Percentiles rank a stretch among this genome's conserved stretches.
Evolutionary conservation across 1,139 yeast genomes (phyloP).

Genomic region (Sugiyamaella sp.): DNA sequence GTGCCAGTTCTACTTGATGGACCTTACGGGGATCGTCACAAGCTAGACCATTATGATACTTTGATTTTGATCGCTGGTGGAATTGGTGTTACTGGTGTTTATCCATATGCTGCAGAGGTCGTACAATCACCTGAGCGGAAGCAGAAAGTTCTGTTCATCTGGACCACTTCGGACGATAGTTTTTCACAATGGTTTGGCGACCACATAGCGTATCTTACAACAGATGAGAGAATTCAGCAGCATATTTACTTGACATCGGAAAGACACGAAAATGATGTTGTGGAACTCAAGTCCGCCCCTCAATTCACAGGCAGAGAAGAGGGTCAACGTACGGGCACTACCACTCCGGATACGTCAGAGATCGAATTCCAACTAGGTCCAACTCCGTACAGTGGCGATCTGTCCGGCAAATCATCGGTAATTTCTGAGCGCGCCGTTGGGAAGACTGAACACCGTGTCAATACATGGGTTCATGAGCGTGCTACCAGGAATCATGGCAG

Average conservation of each 20-base stretch:
- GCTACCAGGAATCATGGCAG: conserved; percentile 1
- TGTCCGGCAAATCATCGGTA: background rate
- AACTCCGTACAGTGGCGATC: background rate
- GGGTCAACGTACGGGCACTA: background rate
- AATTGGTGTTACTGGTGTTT: conserved; percentile 63
- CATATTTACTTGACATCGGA: conserved; percentile 21
- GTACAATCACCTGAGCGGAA: conserved; percentile 28
- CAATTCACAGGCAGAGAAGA: background rate
- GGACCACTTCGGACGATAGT: conserved; percentile 27
- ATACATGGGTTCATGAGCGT: background rate
- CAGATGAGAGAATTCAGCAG: conserved; percentile 22
- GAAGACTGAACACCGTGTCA: background rate
- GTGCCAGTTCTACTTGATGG: conserved; percentile 50
- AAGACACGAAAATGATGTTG: background rate
- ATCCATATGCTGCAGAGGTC: conserved; percentile 35
- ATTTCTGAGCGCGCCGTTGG: conserved; percentile 1
- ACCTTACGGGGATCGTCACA: conserved; percentile 56
- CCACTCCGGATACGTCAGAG: background rate
- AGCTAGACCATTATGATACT: conserved; percentile 55
- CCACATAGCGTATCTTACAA: conserved; percentile 24
- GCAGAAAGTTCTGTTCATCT: conserved; percentile 24
- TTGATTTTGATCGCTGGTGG: conserved; percentile 61
- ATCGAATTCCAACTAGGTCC: background rate
- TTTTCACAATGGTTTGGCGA: conserved; percentile 27
- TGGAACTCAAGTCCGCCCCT: background rate